A percentile compares a stretch with the other conserved stretches of the same genome.
phyloP scores from a whole-genome alignment of 2,329 filamentous ascomycete genomes.

The Arachnopeziza araneosa region DNA sequence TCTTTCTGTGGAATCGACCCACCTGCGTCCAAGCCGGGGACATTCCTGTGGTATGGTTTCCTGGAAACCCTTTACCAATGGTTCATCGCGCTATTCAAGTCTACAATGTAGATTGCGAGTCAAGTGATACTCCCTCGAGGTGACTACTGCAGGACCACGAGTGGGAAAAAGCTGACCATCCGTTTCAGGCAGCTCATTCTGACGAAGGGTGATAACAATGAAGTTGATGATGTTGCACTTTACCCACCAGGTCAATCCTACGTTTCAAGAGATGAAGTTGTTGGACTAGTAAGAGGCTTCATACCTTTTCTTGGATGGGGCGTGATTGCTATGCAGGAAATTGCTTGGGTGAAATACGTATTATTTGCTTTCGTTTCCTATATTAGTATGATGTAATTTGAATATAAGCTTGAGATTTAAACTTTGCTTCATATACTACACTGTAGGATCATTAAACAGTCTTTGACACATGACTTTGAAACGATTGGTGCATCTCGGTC shows the following conservation, averaged over 20 bases:
- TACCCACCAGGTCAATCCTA: neutral
- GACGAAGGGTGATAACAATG: constrained; percentile 2
- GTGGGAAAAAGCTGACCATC: too few relatives aligned
- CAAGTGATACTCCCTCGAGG: too few relatives aligned
- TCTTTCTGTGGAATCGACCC: constrained; percentile 47
- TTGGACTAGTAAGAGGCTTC: neutral
- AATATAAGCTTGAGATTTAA: too few relatives aligned
- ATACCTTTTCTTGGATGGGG: neutral
- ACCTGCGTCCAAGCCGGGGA: constrained; percentile 1
- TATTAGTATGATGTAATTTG: too few relatives aligned
- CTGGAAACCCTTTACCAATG: neutral
- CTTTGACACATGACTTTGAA: too few relatives aligned
- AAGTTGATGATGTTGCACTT: neutral
- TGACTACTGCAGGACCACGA: too few relatives aligned
- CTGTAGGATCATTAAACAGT: too few relatives aligned
- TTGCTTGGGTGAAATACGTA: neutral
- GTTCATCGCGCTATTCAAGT: neutral
- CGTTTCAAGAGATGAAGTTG: neutral
- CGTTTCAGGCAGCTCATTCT: neutral
- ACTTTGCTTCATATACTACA: too few relatives aligned
- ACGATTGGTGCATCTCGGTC: too few relatives aligned
- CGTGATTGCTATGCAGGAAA: neutral
- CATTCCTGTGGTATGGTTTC: neutral
- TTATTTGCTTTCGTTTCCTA: neutral
- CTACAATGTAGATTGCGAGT: neutral